Conservation (phyloP, 129 eudicot species). For the Arctium minus region DNA sequence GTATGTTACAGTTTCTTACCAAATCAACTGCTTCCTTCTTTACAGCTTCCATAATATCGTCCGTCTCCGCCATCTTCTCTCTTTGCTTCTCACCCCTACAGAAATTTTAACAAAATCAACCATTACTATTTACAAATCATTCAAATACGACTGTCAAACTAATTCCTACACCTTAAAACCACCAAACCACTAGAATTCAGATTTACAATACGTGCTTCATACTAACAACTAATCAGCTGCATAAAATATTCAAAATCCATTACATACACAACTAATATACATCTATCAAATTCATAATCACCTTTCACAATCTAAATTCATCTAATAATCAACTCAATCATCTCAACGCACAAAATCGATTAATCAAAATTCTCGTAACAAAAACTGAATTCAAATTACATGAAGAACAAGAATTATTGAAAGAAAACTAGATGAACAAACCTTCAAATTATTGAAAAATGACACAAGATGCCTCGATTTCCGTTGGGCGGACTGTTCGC, state of each 20-base stretch:
- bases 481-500: background rate
- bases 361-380: background rate
- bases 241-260: background rate
- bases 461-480: background rate
- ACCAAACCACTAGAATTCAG: conserved; percentile 1
- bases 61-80: conserved; percentile 52
- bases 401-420: conserved; percentile 1
- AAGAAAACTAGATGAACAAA: background rate
- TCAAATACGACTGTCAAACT: background rate
- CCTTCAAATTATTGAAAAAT: background rate
- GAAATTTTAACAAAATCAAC: background rate
- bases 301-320: background rate
- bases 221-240: conserved; percentile 9
- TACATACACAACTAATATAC: conserved; percentile 1
- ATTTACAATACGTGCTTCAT: background rate
- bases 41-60: conserved; percentile 67
- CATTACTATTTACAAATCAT: background rate
- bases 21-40: conserved; percentile 75
- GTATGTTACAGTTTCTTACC: conserved; percentile 38
- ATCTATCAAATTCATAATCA: background rate
- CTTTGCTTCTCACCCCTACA: conserved; percentile 7
- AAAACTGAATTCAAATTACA: background rate
- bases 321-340: background rate
- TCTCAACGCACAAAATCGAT: background rate
- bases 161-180: background rate